Evolutionary conservation across 2,329 filamentous ascomycete genomes (phyloP), one percentile per base, ranked within the genome.

Genomic region (Curvularia spicifera): DNA sequence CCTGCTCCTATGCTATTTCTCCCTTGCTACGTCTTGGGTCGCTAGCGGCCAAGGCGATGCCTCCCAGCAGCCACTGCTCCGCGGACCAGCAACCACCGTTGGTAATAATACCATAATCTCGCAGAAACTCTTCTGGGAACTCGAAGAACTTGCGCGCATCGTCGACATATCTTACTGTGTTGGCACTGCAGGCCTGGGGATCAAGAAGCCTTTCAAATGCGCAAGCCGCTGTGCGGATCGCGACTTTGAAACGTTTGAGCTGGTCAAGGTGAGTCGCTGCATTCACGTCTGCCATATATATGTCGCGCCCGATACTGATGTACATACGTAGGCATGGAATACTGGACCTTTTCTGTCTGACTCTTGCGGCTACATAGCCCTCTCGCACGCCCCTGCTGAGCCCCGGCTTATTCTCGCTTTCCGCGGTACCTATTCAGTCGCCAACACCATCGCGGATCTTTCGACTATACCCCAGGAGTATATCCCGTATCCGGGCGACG

Each of bases 91-190:
- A 6, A 26, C 22, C 13, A 13, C 44, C 26, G 28, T 60, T 53
- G 51, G 59, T 65, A 72, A 71, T 61, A 70, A 69, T 61, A 76
- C 70, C 63, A 68, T 74, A 31, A 74, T 95, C 55, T 88, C 90
- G 4, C 71, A 78, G 28, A 71, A 81, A 24, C 83, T 97, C 60
- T 98, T 96, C 78, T 81, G 85, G 57, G 88, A 91, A 18, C 87
- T 99, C 13, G 93, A 97, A 77, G 91, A 96, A 70, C 82, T 94
- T 54, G 87, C 94, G n/a, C 89, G 93, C 53, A 85, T 98, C 26
- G 94, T 97, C 62, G 95, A 99, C 75, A 95, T 98, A 59, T 83
- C 92, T 47, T 98, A 98, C 79, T 99, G 95, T 76, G 91, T 98
- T 57, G 93, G 93, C 61, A 88, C 85, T 5, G 89, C 90, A 0